Evolutionary conservation across 495 filamentous ascomycete species (phyloP).

Genomic region (Diplogelasinospora grovesii): DNA sequence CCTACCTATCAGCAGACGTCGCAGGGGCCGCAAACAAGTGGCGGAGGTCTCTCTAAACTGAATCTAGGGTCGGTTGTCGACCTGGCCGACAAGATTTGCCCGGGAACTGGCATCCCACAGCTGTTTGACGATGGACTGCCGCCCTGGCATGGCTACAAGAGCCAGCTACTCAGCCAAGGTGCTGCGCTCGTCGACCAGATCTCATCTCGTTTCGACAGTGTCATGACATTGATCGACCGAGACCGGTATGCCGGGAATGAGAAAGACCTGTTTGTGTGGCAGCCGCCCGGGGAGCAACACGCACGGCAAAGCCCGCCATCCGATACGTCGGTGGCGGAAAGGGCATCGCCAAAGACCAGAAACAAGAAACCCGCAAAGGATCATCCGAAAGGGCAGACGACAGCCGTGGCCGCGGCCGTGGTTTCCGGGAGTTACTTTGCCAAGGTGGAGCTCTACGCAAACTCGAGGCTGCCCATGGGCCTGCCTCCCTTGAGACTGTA

Average conservation of each 20-base stretch:
- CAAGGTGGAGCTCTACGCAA: slow-evolving; percentile 74
- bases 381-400: slow-evolving; percentile 27
- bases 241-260: slow-evolving; percentile 59
- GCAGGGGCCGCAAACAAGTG: slow-evolving; percentile 12
- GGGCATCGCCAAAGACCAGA: slow-evolving; percentile 18
- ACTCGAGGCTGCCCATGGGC: slow-evolving; percentile 63
- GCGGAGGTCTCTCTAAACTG: slow-evolving; percentile 24
- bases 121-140: slow-evolving; percentile 32
- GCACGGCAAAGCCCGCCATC: slow-evolving; percentile 9
- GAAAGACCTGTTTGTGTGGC: slow-evolving; percentile 46
- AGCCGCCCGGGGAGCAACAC: slow-evolving; percentile 25
- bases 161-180: slow-evolving; percentile 36
- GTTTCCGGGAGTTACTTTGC: slow-evolving; percentile 55
- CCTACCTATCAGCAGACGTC: slow-evolving; percentile 18
- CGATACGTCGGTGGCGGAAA: slow-evolving; percentile 9
- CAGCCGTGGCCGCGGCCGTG: slow-evolving; percentile 32
- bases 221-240: slow-evolving; percentile 63
- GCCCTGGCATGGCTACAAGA: slow-evolving; percentile 28
- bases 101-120: slow-evolving; percentile 20
- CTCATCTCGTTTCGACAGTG: slow-evolving; percentile 49
- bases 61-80: slow-evolving; percentile 33
- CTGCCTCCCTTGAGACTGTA: slow-evolving; percentile 61
- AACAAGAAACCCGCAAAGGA: slow-evolving; percentile 20
- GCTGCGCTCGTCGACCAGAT: slow-evolving; percentile 52
- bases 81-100: slow-evolving; percentile 27